Evolutionary conservation across 2,329 filamentous ascomycete genomes (phyloP).

Genomic region (Phialophora macrospora): DNA sequence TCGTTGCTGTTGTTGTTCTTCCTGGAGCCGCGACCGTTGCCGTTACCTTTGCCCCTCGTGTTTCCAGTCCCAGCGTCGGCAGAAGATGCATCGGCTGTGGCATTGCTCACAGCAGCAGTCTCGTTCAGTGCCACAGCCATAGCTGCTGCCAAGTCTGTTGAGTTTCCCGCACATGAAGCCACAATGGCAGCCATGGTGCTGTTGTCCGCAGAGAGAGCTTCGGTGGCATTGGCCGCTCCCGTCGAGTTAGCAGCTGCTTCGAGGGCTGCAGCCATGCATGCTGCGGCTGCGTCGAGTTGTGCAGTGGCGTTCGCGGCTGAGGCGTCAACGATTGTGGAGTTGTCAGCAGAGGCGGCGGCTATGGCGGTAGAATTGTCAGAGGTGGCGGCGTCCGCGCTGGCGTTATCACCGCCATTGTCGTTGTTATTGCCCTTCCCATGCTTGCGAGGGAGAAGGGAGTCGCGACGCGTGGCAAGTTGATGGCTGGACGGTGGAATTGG

Average conservation of each 20-base stretch:
- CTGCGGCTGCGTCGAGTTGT: slow-evolving; percentile 7
- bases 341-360: slow-evolving; percentile 2
- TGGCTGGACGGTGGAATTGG: background rate
- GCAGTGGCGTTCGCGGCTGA: background rate
- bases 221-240: slow-evolving; percentile 20
- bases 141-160: slow-evolving; percentile 14
- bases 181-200: slow-evolving; percentile 18
- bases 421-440: slow-evolving; percentile 9
- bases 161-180: slow-evolving; percentile 15
- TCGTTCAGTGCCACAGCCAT: slow-evolving; percentile 15
- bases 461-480: slow-evolving; percentile 3
- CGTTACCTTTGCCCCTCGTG: background rate
- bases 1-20: slow-evolving; percentile 1
- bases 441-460: slow-evolving; percentile 4
- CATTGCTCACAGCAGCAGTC: slow-evolving; percentile 1
- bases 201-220: slow-evolving; percentile 12
- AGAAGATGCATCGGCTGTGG: background rate
- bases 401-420: background rate
- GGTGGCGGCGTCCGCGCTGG: background rate
- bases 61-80: background rate
- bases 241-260: slow-evolving; percentile 21
- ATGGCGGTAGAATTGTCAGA: slow-evolving; percentile 2
- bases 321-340: background rate
- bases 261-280: slow-evolving; percentile 17
- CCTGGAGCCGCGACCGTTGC: background rate